These are phyloP conservation scores for Coemansia sp. DNA, from an alignment of 192 early-diverging fungal species.

Conservation along the genomic window DNA sequence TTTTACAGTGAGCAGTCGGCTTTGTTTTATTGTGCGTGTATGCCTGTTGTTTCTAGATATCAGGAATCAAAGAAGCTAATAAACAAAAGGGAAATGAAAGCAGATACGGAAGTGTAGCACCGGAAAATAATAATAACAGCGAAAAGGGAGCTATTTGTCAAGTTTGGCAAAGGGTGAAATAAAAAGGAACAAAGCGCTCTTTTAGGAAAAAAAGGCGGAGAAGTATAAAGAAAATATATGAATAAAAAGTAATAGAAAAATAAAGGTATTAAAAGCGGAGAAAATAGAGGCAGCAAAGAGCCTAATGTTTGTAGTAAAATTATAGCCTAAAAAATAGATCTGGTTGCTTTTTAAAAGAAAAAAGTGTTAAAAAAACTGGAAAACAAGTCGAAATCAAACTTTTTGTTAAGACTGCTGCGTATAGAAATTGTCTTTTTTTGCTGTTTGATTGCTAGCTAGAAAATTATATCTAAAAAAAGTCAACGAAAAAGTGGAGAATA, in stretches of 20 bases:
- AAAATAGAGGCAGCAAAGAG: background rate
- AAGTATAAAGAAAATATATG: background rate
- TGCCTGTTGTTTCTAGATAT: background rate
- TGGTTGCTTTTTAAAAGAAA: background rate
- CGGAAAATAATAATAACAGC: no score
- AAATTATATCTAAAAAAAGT: background rate
- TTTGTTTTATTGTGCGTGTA: background rate
- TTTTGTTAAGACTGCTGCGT: no score
- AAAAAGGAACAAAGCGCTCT: background rate
- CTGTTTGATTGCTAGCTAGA: background rate
- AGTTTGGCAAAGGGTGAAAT: background rate
- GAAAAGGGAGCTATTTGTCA: background rate
- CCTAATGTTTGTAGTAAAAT: background rate
- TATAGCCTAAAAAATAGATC: background rate
- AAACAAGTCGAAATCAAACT: no score
- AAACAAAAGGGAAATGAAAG: background rate
- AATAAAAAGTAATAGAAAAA: background rate
- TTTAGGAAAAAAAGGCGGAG: background rate
- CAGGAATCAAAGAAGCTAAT: background rate
- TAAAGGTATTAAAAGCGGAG: background rate
- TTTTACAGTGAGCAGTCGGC: background rate
- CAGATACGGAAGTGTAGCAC: background rate
- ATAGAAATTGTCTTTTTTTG: no score
- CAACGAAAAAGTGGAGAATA: background rate
- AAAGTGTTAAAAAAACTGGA: background rate